Evolutionary conservation across 768 basidiomycete species (phyloP).

Genomic region (Psilocybe sp.): DNA sequence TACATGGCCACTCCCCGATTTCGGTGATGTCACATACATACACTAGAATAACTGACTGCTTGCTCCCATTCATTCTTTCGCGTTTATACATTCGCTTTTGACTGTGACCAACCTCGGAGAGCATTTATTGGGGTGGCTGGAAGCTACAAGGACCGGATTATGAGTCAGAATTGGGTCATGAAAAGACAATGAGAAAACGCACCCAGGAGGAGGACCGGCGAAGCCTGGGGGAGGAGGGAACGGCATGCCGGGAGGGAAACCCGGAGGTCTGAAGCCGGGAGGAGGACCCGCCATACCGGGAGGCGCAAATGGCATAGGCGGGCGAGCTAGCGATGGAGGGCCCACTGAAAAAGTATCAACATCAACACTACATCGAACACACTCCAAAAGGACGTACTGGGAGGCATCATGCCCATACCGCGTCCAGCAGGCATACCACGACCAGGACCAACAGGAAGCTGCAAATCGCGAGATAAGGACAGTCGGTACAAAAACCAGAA

Average conservation of each 20-base stretch:
- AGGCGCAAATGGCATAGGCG: constrained; percentile 63
- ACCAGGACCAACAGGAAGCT: constrained; percentile 89
- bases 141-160: neutral
- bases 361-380: constrained; percentile 10
- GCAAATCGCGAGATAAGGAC: constrained; percentile 5
- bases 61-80: too few species aligned
- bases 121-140: neutral
- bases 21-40: too few species aligned
- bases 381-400: constrained; percentile 47
- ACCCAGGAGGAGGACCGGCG: constrained; percentile 84
- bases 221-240: constrained; percentile 83
- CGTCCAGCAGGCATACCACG: constrained; percentile 95
- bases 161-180: constrained; percentile 10
- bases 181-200: constrained; percentile 20
- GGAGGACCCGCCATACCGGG: constrained; percentile 87
- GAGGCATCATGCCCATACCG: constrained; percentile 95
- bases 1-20: too few species aligned
- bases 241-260: constrained; percentile 79
- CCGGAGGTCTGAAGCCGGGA: constrained; percentile 81
- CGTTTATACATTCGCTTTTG: too few species aligned
- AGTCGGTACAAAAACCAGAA: constrained; percentile 1
- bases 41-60: too few species aligned
- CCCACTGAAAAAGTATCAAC: constrained; percentile 43
- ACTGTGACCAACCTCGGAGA: too few species aligned
- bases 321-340: constrained; percentile 58